These are phyloP conservation scores for Aspergillus fructus DNA, from an alignment of 2,329 filamentous ascomycete species.

Conservation along the genomic window DNA sequence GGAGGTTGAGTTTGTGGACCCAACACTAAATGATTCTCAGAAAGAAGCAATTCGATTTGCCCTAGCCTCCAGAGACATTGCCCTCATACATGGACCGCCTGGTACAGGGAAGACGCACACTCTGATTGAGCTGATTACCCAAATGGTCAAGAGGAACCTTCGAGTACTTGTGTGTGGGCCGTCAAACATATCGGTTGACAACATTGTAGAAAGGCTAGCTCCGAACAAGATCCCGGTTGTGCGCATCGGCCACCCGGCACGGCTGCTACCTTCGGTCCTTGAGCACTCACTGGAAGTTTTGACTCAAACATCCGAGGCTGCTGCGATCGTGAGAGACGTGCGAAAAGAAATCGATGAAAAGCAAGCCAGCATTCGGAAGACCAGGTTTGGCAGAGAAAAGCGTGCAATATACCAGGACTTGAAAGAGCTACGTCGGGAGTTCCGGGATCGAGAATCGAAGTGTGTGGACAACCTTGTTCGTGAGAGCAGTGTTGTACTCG, in stretches of 20 bases:
- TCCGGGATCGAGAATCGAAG: conserved; percentile 75
- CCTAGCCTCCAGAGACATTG: conserved; percentile 75
- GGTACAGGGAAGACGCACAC: conserved; percentile 98
- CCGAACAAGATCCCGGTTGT: conserved; percentile 83
- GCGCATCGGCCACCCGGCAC: conserved; percentile 87
- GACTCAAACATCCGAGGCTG: conserved; percentile 86
- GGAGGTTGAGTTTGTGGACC: conserved; percentile 55
- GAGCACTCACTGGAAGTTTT: conserved; percentile 89
- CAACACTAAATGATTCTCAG: conserved; percentile 60
- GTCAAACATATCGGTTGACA: conserved; percentile 96
- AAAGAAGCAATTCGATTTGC: conserved; percentile 74
- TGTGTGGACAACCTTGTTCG: conserved; percentile 75
- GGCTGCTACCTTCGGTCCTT: conserved; percentile 82
- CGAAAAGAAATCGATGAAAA: conserved; percentile 90
- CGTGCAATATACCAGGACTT: conserved; percentile 81
- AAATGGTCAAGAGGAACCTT: conserved; percentile 71
- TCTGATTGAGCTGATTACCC: conserved; percentile 90
- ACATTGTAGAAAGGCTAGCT: conserved; percentile 89
- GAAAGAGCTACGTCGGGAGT: conserved; percentile 83
- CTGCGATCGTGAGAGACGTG: conserved; percentile 84
- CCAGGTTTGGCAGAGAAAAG: conserved; percentile 74
- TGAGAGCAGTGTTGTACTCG: conserved; percentile 81
- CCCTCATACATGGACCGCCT: conserved; percentile 90
- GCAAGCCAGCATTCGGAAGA: conserved; percentile 84
- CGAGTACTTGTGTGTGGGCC: conserved; percentile 91